These are phyloP conservation scores for Pachyrhizus erosus DNA, from an alignment of 306 rosid genomes.

Conservation along the genomic window DNA sequence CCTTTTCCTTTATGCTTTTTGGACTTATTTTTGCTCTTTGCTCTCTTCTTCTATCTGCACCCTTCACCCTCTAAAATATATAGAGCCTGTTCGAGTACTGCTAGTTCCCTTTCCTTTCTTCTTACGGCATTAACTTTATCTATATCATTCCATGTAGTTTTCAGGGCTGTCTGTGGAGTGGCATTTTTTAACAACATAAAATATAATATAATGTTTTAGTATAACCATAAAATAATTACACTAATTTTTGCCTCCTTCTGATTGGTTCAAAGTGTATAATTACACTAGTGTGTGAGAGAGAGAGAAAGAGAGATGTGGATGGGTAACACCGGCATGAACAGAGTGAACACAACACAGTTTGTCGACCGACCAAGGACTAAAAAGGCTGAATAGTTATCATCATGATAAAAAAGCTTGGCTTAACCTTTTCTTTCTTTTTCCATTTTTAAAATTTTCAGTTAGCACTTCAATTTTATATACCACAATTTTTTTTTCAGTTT, in stretches of 20 bases:
- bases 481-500: neutral
- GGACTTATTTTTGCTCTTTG: conserved; percentile 36
- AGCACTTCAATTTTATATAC: neutral
- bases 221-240: neutral
- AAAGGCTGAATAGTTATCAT: conserved; percentile 69
- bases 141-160: conserved; percentile 58
- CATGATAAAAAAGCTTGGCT: conserved; percentile 61
- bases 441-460: neutral
- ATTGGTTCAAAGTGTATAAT: conserved; percentile 60
- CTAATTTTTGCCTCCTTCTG: conserved; percentile 46
- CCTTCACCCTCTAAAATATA: conserved; percentile 61
- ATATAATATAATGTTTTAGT: neutral
- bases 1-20: conserved; percentile 48
- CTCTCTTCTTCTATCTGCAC: conserved; percentile 6
- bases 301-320: conserved; percentile 37
- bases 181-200: conserved; percentile 30
- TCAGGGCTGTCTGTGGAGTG: conserved; percentile 51
- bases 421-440: conserved; percentile 43
- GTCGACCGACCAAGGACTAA: conserved; percentile 89
- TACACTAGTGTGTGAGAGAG: conserved; percentile 29
- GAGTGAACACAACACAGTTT: conserved; percentile 70
- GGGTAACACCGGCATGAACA: conserved; percentile 62
- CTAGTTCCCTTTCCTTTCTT: conserved; percentile 75
- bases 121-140: conserved; percentile 72
- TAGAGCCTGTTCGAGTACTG: conserved; percentile 60